Base-by-base conservation (phyloP, 2,329 filamentous ascomycete genomes). In the Emergomyces africanus region DNA sequence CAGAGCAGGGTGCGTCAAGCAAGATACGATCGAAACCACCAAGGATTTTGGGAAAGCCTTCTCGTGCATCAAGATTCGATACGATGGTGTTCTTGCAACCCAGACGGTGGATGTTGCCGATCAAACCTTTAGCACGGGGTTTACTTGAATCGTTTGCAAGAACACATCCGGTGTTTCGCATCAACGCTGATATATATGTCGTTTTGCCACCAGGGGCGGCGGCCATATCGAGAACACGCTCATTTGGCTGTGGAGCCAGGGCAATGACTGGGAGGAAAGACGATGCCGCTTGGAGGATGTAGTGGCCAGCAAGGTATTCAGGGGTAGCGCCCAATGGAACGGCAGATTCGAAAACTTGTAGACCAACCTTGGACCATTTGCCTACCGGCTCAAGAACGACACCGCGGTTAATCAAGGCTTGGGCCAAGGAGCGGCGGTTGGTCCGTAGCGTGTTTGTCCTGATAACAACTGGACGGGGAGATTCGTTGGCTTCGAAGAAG, bases 401-500 rank as follows among this genome's bases (percentile, higher is more conserved):
- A 64, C 94, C 94, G 64, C 92, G 88, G 77, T 96, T 96, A 79
- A 96, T 96, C 61, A 96, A 82, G 1, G 91, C 83, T 73, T 96
- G 91, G 10, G 94, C 94, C 20, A 99, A 86, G 63, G 95, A 91
- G 65, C 84, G 77, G 65, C 84, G 78, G 67, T 85, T 83, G 18
- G 84, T 86, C 66, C 90, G 87, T 61, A 99, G 83, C 9, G 92
- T 99, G 75, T 99, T 99, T 63, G 94, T 97, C 69, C 94, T 86
- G 71, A 99, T 95, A 64, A 99, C 94, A 60, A 99, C 86, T 3
- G 94, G 94, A 57, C 94, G 85, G 15, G 90, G 84, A 33, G 89
- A 90, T 77, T 99, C 94, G 84, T 99, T 99, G 67, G 92, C 92
- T 77, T 99, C 94, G 77, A 99, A 97, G 76, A 99, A 99, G 58